Evolutionary conservation across 2,329 filamentous ascomycete genomes (phyloP).

Genomic region (Ilyonectria mors-panacis): DNA sequence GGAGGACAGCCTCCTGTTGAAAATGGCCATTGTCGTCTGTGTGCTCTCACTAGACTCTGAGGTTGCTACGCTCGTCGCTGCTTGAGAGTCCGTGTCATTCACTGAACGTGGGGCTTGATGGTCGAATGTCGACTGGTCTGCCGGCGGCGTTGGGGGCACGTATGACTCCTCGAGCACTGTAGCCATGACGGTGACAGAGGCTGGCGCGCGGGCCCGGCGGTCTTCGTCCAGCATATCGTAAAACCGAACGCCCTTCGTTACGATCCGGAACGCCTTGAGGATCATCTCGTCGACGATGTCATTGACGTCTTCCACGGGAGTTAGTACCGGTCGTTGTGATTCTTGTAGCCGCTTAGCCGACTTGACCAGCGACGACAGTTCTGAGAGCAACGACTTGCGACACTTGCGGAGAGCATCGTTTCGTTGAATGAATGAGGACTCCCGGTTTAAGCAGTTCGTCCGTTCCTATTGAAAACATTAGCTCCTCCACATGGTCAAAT

Average conservation of each 20-base stretch:
- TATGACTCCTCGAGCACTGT: slow-evolving; percentile 72
- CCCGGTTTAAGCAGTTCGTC: slow-evolving; percentile 88
- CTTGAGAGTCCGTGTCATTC: slow-evolving; percentile 59
- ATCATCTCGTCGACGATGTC: slow-evolving; percentile 93
- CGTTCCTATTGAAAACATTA: slow-evolving; percentile 75
- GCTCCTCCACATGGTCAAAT: slow-evolving; percentile 6
- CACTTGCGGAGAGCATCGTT: slow-evolving; percentile 84
- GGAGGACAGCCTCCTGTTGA: slow-evolving; percentile 64
- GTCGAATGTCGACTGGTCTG: slow-evolving; percentile 68
- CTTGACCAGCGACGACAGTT: slow-evolving; percentile 91
- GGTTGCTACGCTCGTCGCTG: slow-evolving; percentile 52
- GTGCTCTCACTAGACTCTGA: slow-evolving; percentile 56
- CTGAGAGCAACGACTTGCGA: slow-evolving; percentile 89
- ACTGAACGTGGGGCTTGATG: slow-evolving; percentile 51
- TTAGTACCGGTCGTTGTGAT: slow-evolving; percentile 67
- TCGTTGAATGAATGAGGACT: slow-evolving; percentile 80
- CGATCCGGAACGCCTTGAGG: slow-evolving; percentile 91
- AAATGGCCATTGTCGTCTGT: slow-evolving; percentile 53
- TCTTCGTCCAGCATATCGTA: slow-evolving; percentile 86
- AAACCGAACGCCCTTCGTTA: slow-evolving; percentile 91
- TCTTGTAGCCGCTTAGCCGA: slow-evolving; percentile 89
- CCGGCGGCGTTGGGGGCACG: slow-evolving; percentile 75
- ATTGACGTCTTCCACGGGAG: slow-evolving; percentile 73
- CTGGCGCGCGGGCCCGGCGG: slow-evolving; percentile 62
- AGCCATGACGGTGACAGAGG: slow-evolving; percentile 72